Conservation (phyloP, 768 basidiomycete species). For the Termitomyces sp. region DNA sequence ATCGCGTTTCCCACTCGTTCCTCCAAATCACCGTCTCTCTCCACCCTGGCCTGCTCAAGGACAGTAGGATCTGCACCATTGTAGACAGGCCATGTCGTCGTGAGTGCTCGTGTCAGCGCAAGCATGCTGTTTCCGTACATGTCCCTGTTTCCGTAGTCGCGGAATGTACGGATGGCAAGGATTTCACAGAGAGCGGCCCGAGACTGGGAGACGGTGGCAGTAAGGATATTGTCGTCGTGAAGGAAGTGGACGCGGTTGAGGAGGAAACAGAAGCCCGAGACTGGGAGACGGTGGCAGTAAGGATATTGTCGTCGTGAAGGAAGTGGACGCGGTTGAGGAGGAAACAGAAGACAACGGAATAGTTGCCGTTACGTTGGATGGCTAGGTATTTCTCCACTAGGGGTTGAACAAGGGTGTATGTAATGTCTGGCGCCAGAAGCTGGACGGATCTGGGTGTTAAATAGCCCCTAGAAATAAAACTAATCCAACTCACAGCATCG, state of each 20-base stretch:
- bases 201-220: conserved; percentile 61
- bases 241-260: conserved; percentile 83
- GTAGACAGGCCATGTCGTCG: conserved; percentile 79
- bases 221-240: conserved; percentile 69
- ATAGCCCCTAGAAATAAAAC: background rate
- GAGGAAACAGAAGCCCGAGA: conserved; percentile 88
- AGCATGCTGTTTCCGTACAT: conserved; percentile 60
- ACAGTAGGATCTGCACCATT: conserved; percentile 62
- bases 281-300: conserved; percentile 60
- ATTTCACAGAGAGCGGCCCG: conserved; percentile 87
- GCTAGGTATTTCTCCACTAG: conserved; percentile 80
- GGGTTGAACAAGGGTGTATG: conserved; percentile 85
- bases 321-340: conserved; percentile 87
- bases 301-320: conserved; percentile 67
- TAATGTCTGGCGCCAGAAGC: conserved; percentile 82
- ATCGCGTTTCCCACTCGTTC: conserved; percentile 87
- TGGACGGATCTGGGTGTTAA: conserved; percentile 22
- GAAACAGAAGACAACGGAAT: conserved; percentile 82
- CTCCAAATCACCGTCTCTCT: conserved; percentile 67
- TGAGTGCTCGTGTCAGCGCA: conserved; percentile 62
- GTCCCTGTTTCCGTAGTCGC: conserved; percentile 56
- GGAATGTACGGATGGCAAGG: conserved; percentile 74
- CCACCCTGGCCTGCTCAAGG: conserved; percentile 51
- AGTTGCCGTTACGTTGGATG: conserved; percentile 69
- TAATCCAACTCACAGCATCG: conserved; percentile 53